phyloP scores from a whole-genome alignment of 169 alveolate species.

The Plasmodium relictum region DNA sequence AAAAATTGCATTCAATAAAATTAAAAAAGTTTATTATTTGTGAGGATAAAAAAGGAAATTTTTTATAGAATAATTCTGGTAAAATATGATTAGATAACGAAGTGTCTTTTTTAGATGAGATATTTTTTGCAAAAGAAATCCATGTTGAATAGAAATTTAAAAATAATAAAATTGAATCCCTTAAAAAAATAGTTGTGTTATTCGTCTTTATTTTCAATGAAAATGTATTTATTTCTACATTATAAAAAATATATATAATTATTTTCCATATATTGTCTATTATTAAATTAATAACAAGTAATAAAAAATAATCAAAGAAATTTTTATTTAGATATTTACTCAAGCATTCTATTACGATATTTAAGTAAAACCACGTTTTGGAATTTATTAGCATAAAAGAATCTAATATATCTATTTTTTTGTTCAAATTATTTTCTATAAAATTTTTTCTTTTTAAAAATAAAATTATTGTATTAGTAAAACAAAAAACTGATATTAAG shows the following conservation, averaged over 20 bases:
- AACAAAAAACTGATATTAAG: constrained; percentile 30
- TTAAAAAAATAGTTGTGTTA: constrained; percentile 26
- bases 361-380: constrained; percentile 64
- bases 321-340: constrained; percentile 20
- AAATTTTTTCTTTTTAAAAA: constrained; percentile 58
- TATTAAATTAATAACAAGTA: constrained; percentile 48
- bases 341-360: constrained; percentile 32
- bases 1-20: constrained; percentile 61
- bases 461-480: constrained; percentile 61
- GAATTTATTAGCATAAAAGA: constrained; percentile 56
- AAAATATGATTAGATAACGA: constrained; percentile 4
- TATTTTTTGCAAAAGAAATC: constrained; percentile 31
- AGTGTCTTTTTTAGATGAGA: not conserved
- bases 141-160: constrained; percentile 56
- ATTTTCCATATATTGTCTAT: constrained; percentile 70
- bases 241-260: constrained; percentile 46
- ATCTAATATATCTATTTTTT: constrained; percentile 43
- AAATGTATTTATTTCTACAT: constrained; percentile 36
- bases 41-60: constrained; percentile 21
- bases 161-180: constrained; percentile 47
- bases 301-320: not conserved
- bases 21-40: constrained; percentile 52
- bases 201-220: constrained; percentile 24
- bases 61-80: constrained; percentile 65
- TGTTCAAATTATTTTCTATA: constrained; percentile 14